These are phyloP conservation scores for Collybia mongolica DNA, from an alignment of 768 basidiomycete species.

Conservation along the genomic window DNA sequence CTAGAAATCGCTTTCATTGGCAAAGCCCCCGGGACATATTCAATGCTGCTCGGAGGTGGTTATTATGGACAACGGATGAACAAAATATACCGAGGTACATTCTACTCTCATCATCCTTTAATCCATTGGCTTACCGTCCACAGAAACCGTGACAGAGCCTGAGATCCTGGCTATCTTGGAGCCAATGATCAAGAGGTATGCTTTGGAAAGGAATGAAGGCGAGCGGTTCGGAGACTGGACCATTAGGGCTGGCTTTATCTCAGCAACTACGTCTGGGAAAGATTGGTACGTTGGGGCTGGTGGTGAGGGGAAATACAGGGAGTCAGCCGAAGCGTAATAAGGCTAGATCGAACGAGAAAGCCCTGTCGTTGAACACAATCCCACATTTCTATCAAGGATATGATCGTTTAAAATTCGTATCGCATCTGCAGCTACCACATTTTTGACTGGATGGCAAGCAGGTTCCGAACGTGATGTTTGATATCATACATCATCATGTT, in stretches of 20 bases:
- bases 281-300: slow-evolving; percentile 87
- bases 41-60: slow-evolving; percentile 95
- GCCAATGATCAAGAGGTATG: slow-evolving; percentile 95
- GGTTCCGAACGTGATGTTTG: too few species aligned
- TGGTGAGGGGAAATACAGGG: slow-evolving; percentile 63
- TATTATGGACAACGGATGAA: slow-evolving; percentile 93
- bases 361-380: too few species aligned
- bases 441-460: too few species aligned
- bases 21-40: slow-evolving; percentile 89
- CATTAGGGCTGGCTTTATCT: slow-evolving; percentile 88
- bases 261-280: slow-evolving; percentile 79
- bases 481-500: too few species aligned
- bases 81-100: slow-evolving; percentile 87
- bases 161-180: slow-evolving; percentile 86
- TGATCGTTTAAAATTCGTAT: too few species aligned
- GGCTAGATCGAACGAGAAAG: neutral
- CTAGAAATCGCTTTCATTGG: slow-evolving; percentile 95
- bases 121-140: neutral
- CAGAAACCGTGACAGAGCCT: slow-evolving; percentile 85
- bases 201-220: slow-evolving; percentile 79
- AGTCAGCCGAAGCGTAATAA: slow-evolving; percentile 16
- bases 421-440: too few species aligned
- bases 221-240: slow-evolving; percentile 97
- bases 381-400: too few species aligned
- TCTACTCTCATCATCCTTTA: neutral